Conservation (phyloP, 345 rosid genomes). For the Diplotaxis tenuifolia region DNA sequence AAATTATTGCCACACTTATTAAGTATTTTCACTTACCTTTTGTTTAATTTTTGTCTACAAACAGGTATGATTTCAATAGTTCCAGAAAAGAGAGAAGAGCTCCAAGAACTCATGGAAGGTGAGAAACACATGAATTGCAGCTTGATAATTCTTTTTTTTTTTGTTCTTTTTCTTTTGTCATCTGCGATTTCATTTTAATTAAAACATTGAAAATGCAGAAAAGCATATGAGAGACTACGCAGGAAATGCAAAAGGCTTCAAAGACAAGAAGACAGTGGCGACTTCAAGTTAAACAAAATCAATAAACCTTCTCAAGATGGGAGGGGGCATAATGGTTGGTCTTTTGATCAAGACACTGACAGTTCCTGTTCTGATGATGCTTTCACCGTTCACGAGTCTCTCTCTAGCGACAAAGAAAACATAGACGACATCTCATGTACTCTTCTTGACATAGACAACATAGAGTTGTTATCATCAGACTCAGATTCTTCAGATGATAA, state of each 20-base stretch:
- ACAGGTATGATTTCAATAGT: slow-evolving; percentile 78
- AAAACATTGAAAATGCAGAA: slow-evolving; percentile 50
- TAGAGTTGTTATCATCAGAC: too few species aligned
- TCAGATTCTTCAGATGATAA: slow-evolving; percentile 75
- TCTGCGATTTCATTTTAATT: neutral
- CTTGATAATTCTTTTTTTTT: neutral
- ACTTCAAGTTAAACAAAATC: slow-evolving; percentile 42
- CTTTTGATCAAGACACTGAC: slow-evolving; percentile 49
- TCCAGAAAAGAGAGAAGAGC: slow-evolving; percentile 72
- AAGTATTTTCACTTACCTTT: neutral
- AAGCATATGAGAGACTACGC: slow-evolving; percentile 83
- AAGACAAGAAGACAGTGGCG: slow-evolving; percentile 35
- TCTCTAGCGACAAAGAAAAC: slow-evolving; percentile 58
- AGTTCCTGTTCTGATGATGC: slow-evolving; percentile 72
- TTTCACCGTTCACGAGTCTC: slow-evolving; percentile 63
- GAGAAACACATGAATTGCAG: slow-evolving; percentile 7
- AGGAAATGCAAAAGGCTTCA: slow-evolving; percentile 58
- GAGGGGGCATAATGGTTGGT: slow-evolving; percentile 34
- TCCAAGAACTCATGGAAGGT: slow-evolving; percentile 72
- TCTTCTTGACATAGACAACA: too few species aligned
- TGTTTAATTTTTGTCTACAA: neutral
- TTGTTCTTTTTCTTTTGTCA: neutral
- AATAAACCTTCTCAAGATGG: slow-evolving; percentile 29
- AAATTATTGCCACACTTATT: too few species aligned
- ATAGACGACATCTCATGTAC: too few species aligned